Evolutionary conservation across 2,329 filamentous ascomycete species (phyloP).

Genomic region (Aureobasidium sp.): DNA sequence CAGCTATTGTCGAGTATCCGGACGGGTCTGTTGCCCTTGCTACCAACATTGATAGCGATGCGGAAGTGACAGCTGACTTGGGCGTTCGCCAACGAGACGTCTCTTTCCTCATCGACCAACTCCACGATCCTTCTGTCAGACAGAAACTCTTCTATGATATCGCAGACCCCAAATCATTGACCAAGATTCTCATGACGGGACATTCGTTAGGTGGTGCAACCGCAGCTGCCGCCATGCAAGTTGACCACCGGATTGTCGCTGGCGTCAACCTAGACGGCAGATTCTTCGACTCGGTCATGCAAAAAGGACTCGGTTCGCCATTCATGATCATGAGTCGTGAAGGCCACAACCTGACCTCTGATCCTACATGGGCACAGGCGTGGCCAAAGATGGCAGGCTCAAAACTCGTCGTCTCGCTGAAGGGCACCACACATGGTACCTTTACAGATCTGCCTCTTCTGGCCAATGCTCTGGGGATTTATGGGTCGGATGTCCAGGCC

Average conservation of each 20-base stretch:
- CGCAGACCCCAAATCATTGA: not conserved
- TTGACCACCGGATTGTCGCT: not conserved
- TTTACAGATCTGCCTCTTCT: not conserved
- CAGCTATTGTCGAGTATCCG: conserved; percentile 40
- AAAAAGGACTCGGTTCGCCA: not conserved
- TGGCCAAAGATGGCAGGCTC: not conserved
- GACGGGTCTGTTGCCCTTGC: not conserved
- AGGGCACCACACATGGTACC: not conserved
- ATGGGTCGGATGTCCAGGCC: too few relatives aligned
- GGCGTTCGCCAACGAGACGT: not conserved
- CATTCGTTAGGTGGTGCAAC: conserved; percentile 2
- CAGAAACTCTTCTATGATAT: not conserved
- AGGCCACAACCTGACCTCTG: not conserved
- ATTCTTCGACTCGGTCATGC: not conserved
- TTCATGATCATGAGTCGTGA: not conserved
- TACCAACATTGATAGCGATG: not conserved
- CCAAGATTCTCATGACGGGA: not conserved
- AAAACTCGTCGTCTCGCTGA: not conserved
- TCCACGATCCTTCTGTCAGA: not conserved
- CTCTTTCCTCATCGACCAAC: not conserved
- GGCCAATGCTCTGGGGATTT: not conserved
- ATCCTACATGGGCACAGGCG: not conserved
- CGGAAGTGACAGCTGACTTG: not conserved
- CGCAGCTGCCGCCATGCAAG: not conserved
- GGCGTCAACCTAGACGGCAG: not conserved